Evolutionary conservation across 1,284 basidiomycete species (phyloP).

Genomic region (Boletus sp.): DNA sequence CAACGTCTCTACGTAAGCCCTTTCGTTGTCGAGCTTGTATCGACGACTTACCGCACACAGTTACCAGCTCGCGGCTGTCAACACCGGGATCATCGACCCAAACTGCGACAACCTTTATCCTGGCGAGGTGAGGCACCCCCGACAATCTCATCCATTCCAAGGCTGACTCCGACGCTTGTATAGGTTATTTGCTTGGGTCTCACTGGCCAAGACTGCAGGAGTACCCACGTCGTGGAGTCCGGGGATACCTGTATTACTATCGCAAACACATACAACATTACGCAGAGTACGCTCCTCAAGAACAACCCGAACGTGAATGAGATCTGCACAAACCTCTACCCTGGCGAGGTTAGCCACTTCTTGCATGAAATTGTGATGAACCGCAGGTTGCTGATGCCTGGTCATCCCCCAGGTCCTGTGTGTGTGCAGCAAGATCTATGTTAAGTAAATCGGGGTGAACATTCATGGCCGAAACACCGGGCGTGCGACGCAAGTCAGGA

Average conservation of each 20-base stretch:
- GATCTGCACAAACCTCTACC: conserved; percentile 52
- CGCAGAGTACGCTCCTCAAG: conserved; percentile 43
- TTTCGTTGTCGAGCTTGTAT: background rate
- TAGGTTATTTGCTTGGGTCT: conserved; percentile 49
- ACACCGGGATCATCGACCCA: conserved; percentile 39
- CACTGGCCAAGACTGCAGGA: conserved; percentile 47
- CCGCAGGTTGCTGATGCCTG: conserved; percentile 2
- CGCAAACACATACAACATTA: conserved; percentile 40
- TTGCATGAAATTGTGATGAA: background rate
- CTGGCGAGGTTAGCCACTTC: conserved; percentile 41
- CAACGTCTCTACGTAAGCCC: conserved; percentile 49
- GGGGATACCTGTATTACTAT: conserved; percentile 50
- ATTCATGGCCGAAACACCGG: background rate
- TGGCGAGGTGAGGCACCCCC: conserved; percentile 31
- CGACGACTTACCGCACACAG: conserved; percentile 23
- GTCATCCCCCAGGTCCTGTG: conserved; percentile 27
- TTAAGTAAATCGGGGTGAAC: conserved; percentile 20
- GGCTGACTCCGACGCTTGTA: background rate
- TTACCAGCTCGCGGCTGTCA: conserved; percentile 48
- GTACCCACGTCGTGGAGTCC: conserved; percentile 41
- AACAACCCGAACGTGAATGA: conserved; percentile 61
- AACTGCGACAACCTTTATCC: conserved; percentile 42
- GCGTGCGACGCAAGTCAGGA: background rate
- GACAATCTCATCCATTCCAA: background rate
- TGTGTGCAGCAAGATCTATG: conserved; percentile 30